Conservation (phyloP, 768 basidiomycete genomes). For the Terana coerulea region DNA sequence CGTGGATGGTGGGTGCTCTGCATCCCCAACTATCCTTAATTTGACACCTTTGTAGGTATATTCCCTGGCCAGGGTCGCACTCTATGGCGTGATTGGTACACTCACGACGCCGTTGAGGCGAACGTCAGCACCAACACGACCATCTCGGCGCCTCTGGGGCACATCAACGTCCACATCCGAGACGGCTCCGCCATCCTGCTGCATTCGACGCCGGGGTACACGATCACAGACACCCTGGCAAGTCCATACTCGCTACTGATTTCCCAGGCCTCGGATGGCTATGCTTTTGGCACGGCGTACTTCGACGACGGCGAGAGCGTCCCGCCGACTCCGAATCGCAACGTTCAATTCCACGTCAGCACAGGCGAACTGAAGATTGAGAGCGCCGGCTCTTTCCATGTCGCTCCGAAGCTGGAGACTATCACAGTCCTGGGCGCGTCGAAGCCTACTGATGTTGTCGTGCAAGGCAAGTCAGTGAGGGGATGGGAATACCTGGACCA, state of each 20-base stretch:
- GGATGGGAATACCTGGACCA: constrained; percentile 37
- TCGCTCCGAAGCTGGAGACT: constrained; percentile 44
- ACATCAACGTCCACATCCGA: constrained; percentile 74
- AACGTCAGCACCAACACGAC: constrained; percentile 40
- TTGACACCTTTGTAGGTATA: constrained; percentile 38
- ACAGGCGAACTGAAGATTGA: constrained; percentile 35
- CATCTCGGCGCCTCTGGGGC: constrained; percentile 63
- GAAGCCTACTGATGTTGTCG: constrained; percentile 35
- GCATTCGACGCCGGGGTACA: constrained; percentile 62
- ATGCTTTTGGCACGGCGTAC: constrained; percentile 58
- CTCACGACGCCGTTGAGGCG: constrained; percentile 50
- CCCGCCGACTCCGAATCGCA: constrained; percentile 49
- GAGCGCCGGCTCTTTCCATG: constrained; percentile 36
- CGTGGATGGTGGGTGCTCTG: constrained; percentile 49
- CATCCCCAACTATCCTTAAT: not conserved
- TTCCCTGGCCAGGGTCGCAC: constrained; percentile 59
- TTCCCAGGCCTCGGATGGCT: constrained; percentile 43
- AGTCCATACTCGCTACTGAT: constrained; percentile 63
- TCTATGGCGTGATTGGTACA: constrained; percentile 74
- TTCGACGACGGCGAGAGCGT: constrained; percentile 67
- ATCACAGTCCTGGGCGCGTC: constrained; percentile 55
- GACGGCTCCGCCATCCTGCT: constrained; percentile 63
- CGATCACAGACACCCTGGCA: constrained; percentile 59
- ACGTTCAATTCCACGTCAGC: constrained; percentile 40
- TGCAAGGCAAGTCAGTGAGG: constrained; percentile 33